Percentiles rank a stretch among this genome's conserved stretches.
Evolutionary conservation across 2,329 filamentous ascomycete genomes (phyloP).

Genomic region (Aspergillus eucalypticola): DNA sequence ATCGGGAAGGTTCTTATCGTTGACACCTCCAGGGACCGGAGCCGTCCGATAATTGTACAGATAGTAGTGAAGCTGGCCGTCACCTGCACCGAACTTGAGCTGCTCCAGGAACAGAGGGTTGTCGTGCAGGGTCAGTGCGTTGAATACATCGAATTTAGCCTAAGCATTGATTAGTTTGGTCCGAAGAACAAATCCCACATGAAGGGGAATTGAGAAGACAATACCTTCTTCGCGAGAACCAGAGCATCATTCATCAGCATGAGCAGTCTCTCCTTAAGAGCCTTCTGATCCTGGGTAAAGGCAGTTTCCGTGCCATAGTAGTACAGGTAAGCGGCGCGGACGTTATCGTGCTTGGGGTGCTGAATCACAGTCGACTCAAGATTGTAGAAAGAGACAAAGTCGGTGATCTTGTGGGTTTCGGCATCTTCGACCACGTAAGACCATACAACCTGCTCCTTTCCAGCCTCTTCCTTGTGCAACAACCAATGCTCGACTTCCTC

Average conservation of each 20-base stretch:
- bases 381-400: constrained; percentile 96
- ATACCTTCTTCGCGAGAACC: constrained; percentile 77
- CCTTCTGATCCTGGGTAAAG: constrained; percentile 57
- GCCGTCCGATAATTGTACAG: constrained; percentile 94
- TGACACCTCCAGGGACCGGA: constrained; percentile 80
- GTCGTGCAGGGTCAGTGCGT: constrained; percentile 88
- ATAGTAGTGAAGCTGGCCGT: constrained; percentile 95
- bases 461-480: constrained; percentile 64
- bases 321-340: constrained; percentile 92
- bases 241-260: constrained; percentile 79
- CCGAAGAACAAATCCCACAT: too few relatives aligned
- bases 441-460: constrained; percentile 83
- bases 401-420: constrained; percentile 76
- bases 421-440: constrained; percentile 82
- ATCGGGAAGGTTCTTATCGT: constrained; percentile 76
- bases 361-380: constrained; percentile 91
- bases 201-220: constrained; percentile 6
- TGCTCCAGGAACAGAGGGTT: constrained; percentile 91
- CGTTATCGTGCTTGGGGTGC: constrained; percentile 71
- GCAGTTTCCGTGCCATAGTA: constrained; percentile 90
- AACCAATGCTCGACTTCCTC: constrained; percentile 90
- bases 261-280: constrained; percentile 78
- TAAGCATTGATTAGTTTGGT: constrained; percentile 24
- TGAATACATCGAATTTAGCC: constrained; percentile 91
- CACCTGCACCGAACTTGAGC: constrained; percentile 91